Evolutionary conservation across 345 rosid species (phyloP).

Genomic region (Crucihimalaya himalaica): DNA sequence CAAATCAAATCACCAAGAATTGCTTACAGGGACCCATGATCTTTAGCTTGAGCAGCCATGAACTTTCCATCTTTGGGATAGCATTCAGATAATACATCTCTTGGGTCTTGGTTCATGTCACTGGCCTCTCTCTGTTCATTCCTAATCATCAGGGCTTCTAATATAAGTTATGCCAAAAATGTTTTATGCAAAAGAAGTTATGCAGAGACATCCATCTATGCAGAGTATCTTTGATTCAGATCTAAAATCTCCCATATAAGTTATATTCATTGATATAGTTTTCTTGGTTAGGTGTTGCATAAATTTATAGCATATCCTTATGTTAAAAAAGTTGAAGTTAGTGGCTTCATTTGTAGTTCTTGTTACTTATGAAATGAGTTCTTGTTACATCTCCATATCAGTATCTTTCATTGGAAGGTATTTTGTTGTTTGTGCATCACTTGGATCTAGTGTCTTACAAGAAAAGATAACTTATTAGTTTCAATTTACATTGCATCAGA

Average conservation of each 20-base stretch:
- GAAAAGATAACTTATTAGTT: background rate
- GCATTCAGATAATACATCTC: conserved; percentile 20
- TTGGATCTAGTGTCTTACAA: background rate
- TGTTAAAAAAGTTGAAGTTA: background rate
- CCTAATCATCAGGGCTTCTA: conserved; percentile 19
- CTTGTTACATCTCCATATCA: background rate
- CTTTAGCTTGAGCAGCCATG: conserved; percentile 39
- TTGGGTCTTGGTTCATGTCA: conserved; percentile 32
- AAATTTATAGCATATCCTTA: background rate
- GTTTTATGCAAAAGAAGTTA: conserved; percentile 13
- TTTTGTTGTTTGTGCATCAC: background rate
- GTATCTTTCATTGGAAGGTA: background rate
- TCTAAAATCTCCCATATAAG: background rate
- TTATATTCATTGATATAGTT: background rate
- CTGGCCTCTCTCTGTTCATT: conserved; percentile 15
- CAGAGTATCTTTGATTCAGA: conserved; percentile 24
- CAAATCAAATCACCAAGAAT: conserved; percentile 33
- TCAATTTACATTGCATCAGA: background rate
- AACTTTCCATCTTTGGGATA: conserved; percentile 21
- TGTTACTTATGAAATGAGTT: background rate
- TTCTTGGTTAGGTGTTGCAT: conserved; percentile 5
- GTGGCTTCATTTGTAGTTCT: background rate
- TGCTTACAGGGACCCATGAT: conserved; percentile 44
- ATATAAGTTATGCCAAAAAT: conserved; percentile 23
- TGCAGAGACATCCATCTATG: conserved; percentile 14